phyloP scores from a whole-genome alignment of 768 basidiomycete genomes.

The Flagelloscypha sp. region DNA sequence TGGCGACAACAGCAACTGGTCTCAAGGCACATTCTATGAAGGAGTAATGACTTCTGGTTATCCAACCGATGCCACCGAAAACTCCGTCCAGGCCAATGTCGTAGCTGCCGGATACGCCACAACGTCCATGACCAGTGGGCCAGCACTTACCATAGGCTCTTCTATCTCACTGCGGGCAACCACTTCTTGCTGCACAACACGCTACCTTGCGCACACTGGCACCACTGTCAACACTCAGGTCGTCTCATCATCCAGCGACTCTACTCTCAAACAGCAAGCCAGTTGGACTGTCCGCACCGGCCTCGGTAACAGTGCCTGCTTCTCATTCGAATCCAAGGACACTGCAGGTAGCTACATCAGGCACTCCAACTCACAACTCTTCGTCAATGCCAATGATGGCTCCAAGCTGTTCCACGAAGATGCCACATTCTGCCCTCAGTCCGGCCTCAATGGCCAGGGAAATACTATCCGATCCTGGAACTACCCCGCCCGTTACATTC shows the following conservation, averaged over 20 bases:
- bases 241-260: constrained; percentile 2
- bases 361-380: constrained; percentile 4
- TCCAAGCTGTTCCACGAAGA: constrained; percentile 6
- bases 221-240: constrained; percentile 7
- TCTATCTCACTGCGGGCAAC: constrained; percentile 7
- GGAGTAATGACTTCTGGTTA: constrained; percentile 11
- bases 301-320: constrained; percentile 6
- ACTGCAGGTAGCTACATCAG: constrained; percentile 5
- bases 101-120: constrained; percentile 6
- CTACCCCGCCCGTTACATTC: constrained; percentile 7
- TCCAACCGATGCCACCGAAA: constrained; percentile 7
- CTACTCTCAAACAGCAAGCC: constrained; percentile 3
- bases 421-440: constrained; percentile 7
- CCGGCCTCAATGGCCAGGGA: constrained; percentile 7
- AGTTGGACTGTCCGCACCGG: constrained; percentile 9
- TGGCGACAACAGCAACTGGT: constrained; percentile 7
- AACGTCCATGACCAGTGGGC: constrained; percentile 5
- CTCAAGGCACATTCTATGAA: constrained; percentile 10
- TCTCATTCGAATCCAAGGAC: constrained; percentile 6
- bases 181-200: too few relatives aligned
- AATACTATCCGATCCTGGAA: constrained; percentile 7
- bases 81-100: constrained; percentile 9
- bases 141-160: constrained; percentile 5
- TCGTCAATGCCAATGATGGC: too few relatives aligned
- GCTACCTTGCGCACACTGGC: constrained; percentile 8